Conservation (phyloP, 768 basidiomycete species). For the Strobilomyces echinocephalus region DNA sequence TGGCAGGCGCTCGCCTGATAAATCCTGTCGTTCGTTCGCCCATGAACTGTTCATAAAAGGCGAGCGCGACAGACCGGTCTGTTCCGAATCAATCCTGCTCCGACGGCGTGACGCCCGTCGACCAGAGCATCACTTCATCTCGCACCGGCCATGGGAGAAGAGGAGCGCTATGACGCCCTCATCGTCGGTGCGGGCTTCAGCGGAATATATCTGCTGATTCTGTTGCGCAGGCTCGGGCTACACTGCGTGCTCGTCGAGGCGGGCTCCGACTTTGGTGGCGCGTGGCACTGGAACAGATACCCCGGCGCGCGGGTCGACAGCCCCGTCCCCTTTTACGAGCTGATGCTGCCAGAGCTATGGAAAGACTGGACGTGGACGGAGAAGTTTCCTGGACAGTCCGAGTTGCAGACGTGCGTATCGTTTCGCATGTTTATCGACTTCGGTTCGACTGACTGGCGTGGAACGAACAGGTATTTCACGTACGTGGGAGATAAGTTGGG, state of each 20-base stretch:
- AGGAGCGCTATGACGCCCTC: conserved; percentile 10
- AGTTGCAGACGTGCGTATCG: neutral
- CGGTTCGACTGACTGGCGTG: too few species aligned
- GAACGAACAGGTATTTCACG: neutral
- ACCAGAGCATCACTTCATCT: too few species aligned
- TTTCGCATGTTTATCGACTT: neutral
- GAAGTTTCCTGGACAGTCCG: neutral
- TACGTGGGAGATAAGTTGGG: neutral
- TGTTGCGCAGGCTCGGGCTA: neutral
- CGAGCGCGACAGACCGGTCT: too few species aligned
- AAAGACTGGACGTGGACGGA: neutral
- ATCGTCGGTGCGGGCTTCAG: conserved; percentile 17
- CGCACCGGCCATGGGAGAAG: neutral
- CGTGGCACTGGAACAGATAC: neutral
- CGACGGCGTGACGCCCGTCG: too few species aligned
- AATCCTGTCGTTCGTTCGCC: too few species aligned
- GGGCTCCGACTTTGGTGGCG: neutral
- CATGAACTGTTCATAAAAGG: too few species aligned
- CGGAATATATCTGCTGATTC: neutral
- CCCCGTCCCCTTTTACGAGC: neutral
- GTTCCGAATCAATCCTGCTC: too few species aligned
- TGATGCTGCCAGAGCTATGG: neutral
- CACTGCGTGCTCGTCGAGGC: neutral
- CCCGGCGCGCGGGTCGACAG: neutral
- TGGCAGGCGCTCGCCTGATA: too few species aligned